Base-by-base conservation (phyloP, 768 basidiomycete species). In the Sutorius australiensis region DNA sequence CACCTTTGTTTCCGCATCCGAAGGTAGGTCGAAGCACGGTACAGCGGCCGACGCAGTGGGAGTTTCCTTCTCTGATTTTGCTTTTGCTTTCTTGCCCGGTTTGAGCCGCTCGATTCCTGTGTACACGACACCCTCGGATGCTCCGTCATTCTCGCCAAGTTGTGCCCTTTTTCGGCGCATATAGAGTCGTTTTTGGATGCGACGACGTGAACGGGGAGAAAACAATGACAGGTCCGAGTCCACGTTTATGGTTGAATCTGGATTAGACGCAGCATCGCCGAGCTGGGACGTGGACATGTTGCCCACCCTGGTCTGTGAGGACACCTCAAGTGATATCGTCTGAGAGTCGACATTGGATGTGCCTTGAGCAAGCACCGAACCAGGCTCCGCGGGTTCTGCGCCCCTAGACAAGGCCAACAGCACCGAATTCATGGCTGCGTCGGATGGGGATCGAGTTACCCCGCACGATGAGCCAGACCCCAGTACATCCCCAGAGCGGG, bases 121-220 rank as follows among this genome's bases (percentile, higher is more conserved):
- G 24, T 41, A 44, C 3, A 52, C 12, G 2, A 14, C 24, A 27
- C 34, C 45, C 12, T 48, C 41, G 9, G 54, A 16, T n/a, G 17
- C 24, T 6, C 6, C 67, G 9, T 54, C 62, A 12, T 57, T 65
- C 37, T 74, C 85, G 28, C 63, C 61, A 31, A 73, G 67, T 28
- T 73, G 67, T 3, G 88, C 87, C 39, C 87, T 78, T 63, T 80
- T 83, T 28, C 80, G 78, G 6, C 87, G 81, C 88, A 89, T 89
- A 57, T 86, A 80, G 6, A 89, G 70, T 36, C 86, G 75, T 53
- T 88, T 88, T 53, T 71, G 70, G 21, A 80, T 56, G n/a, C 78
- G 81, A 32, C 82, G 78, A 7, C 81, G 81, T 9, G 78, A 73
- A 1, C 58, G 61, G 1, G 83, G 81, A 17, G 75, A 79, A 19